Evolutionary conservation across 176 grass and related monocot genomes (phyloP).

Genomic region (Phoenix dactylifera): DNA sequence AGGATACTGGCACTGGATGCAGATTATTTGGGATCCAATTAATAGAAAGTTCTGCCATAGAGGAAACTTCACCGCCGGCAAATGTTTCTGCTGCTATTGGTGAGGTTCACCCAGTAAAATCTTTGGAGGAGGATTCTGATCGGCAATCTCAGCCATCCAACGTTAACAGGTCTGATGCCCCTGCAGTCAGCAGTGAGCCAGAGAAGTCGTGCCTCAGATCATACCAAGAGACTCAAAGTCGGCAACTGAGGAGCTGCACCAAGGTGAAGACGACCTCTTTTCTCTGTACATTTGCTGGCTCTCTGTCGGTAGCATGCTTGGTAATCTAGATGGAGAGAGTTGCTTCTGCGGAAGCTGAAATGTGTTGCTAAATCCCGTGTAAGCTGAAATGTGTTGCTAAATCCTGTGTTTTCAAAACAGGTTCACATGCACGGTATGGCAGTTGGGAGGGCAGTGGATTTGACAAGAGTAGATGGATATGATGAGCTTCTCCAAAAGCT

Average conservation of each 20-base stretch:
- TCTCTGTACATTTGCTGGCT: neutral
- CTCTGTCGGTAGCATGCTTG: too few relatives aligned
- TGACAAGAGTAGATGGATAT: constrained; percentile 66
- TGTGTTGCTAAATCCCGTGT: neutral
- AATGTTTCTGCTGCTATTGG: constrained; percentile 19
- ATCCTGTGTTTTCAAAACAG: constrained; percentile 22
- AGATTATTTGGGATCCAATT: constrained; percentile 92
- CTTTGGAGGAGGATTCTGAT: constrained; percentile 31
- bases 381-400: too few relatives aligned
- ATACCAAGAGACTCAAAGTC: constrained; percentile 44
- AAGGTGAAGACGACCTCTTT: constrained; percentile 41
- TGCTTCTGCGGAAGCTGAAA: too few relatives aligned
- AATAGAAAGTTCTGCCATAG: constrained; percentile 32
- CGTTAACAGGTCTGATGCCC: constrained; percentile 37
- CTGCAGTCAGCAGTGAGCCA: constrained; percentile 37
- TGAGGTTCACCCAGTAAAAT: constrained; percentile 34
- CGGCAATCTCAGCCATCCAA: constrained; percentile 43
- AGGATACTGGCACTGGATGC: constrained; percentile 41
- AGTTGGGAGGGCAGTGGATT: constrained; percentile 81
- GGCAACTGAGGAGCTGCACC: constrained; percentile 83
- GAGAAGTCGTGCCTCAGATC: constrained; percentile 14
- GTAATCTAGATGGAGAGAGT: too few relatives aligned
- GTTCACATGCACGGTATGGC: constrained; percentile 94
- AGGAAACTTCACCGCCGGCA: constrained; percentile 20
- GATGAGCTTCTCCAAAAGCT: constrained; percentile 52